Percentiles rank a stretch among this genome's conserved stretches.
Conservation (phyloP, 371 early-diverging fungal species). For the Mortierella sp. region DNA sequence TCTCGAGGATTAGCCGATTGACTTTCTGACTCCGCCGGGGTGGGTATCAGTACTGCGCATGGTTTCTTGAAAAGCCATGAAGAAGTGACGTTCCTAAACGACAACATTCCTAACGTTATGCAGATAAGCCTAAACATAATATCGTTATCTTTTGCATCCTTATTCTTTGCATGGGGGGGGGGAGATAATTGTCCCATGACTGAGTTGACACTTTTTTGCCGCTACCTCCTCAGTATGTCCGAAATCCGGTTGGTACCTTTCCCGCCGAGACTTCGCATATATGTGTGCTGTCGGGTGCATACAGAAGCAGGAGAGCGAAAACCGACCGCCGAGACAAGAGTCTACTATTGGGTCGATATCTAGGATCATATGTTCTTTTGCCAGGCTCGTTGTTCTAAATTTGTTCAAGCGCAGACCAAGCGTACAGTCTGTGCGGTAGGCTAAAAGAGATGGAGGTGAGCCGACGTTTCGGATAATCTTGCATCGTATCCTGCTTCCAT, state of each 20-base stretch:
- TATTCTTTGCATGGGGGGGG: neutral
- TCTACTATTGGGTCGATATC: neutral
- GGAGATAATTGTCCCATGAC: neutral
- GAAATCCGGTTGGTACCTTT: neutral
- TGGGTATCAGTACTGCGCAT: too few species aligned
- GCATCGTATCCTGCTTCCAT: too few species aligned
- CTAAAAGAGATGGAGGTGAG: too few species aligned
- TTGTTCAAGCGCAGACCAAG: too few species aligned
- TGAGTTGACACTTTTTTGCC: neutral
- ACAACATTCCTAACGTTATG: neutral
- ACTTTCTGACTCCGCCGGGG: too few species aligned
- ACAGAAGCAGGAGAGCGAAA: neutral
- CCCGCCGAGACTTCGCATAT: neutral
- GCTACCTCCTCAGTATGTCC: neutral
- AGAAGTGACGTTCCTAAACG: neutral
- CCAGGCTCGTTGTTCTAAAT: too few species aligned
- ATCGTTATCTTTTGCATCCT: neutral
- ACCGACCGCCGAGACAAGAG: neutral
- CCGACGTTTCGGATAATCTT: too few species aligned
- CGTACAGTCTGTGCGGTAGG: too few species aligned
- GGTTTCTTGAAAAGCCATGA: neutral
- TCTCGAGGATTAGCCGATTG: too few species aligned
- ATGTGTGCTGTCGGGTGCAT: neutral
- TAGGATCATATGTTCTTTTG: neutral
- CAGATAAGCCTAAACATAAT: neutral